These are phyloP conservation scores for Pachysolen tannophilus DNA, from an alignment of 805 yeast species.

Conservation along the genomic window DNA sequence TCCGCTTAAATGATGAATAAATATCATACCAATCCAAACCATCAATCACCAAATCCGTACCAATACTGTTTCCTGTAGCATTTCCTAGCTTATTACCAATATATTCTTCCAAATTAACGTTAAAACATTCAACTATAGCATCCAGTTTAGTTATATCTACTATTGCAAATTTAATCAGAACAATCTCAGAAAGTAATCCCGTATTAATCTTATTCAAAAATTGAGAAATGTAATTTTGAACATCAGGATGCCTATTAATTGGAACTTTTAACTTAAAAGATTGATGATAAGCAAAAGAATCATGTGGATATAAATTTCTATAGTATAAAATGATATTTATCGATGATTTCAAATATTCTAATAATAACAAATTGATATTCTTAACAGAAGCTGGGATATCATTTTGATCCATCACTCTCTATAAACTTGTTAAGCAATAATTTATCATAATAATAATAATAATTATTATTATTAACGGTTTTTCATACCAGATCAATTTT, in stretches of 20 bases:
- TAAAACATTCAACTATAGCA: not conserved
- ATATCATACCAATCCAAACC: not conserved
- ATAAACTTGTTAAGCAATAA: too few species aligned
- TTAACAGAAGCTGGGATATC: too few species aligned
- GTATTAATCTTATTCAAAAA: too few species aligned
- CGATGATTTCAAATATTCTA: conserved; percentile 43
- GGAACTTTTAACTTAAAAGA: conserved; percentile 36
- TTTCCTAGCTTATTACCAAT: conserved; percentile 2
- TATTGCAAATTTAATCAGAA: not conserved
- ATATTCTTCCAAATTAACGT: conserved; percentile 2
- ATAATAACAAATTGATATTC: conserved; percentile 26
- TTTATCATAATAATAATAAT: too few species aligned
- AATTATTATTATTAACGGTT: too few species aligned
- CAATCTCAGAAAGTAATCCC: not conserved
- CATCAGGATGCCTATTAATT: conserved; percentile 37
- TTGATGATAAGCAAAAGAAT: conserved; percentile 35
- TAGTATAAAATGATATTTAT: conserved; percentile 48
- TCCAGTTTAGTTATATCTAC: not conserved
- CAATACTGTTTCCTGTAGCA: not conserved
- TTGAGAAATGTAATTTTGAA: conserved; percentile 28
- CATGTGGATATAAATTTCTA: conserved; percentile 43
- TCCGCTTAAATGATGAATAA: conserved; percentile 4
- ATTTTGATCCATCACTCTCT: too few species aligned
- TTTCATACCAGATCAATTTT: too few species aligned
- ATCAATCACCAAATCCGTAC: not conserved